Base-by-base conservation (phyloP, 139 green algal genomes). In the Auxenochlorella pyrenoidosa region DNA sequence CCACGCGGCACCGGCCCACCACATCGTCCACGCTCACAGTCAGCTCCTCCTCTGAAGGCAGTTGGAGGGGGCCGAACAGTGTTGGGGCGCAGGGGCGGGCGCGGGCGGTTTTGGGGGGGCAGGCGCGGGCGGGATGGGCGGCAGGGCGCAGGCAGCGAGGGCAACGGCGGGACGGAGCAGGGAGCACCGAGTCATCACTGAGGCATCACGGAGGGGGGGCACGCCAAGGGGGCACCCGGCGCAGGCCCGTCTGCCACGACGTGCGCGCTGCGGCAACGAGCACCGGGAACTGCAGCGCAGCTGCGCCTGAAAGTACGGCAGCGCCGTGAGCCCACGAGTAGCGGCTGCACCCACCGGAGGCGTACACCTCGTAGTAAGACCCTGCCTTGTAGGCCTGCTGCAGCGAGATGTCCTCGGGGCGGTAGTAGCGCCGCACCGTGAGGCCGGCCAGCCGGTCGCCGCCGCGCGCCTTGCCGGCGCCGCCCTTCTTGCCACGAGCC, bases 351-450 rank as follows among this genome's bases (percentile, higher is more conserved):
- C 40, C 73, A 85, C 90, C 91, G 87, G 88, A 85, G 26, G 85
- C 87, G 70, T 96, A 97, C n/a, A 98, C 75, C 76, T 98, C 66
- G 78, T 89, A 95, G 83, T 89, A 95, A 73, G 93, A 96, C 54
- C 89, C 84, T 5, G 94, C 83, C 2, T 66, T 75, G 91, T 99
- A 98, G 28, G 92, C 94, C 47, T 89, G 21, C 24, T 98, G 94
- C 13, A 36, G 18, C 47, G 73, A 90, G 44, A 99, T 91, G 75
- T 99, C 97, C 91, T 99, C 97, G 8, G 97, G 95, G 2, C 97
- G 93, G 86, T 94, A 98, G 89, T 97, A 98, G n/a, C 95, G 93
- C 70, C 89, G 83, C 86, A 99, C 84, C 3, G 84, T 91, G 21
- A 96, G 32, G 68, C 81, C 73, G 26, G 51, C 65, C 13, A 79